Conservation (phyloP, 129 eudicot genomes). For the Solidago caesia region DNA sequence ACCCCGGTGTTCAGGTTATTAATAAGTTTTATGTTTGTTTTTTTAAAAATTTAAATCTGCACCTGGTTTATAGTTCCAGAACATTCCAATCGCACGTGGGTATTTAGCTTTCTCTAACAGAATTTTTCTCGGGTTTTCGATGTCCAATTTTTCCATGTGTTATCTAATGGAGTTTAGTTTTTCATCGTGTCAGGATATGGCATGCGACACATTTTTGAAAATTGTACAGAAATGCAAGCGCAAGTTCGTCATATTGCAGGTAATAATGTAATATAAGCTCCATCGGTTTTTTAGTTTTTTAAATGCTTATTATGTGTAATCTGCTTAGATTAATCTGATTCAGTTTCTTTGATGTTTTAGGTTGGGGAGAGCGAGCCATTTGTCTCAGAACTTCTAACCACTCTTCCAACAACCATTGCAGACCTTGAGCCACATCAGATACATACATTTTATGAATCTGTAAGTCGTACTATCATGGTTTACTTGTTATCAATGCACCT, state of each 20-base stretch:
- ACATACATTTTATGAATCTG: conserved; percentile 93
- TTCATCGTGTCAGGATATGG: conserved; percentile 74
- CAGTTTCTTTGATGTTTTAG: conserved; percentile 40
- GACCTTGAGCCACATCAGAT: conserved; percentile 97
- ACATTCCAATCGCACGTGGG: conserved; percentile 5
- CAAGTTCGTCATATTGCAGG: conserved; percentile 94
- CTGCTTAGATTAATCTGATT: background rate
- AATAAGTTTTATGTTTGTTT: background rate
- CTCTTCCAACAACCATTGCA: conserved; percentile 77
- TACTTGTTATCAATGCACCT: conserved; percentile 3
- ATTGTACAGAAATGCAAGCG: conserved; percentile 99
- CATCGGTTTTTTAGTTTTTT: background rate
- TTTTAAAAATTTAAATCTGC: conserved; percentile 4
- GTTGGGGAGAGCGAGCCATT: conserved; percentile 97
- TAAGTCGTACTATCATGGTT: conserved; percentile 38
- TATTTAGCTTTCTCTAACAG: background rate
- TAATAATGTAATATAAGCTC: conserved; percentile 46
- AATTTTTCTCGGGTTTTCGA: conserved; percentile 1
- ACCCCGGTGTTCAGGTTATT: conserved; percentile 97
- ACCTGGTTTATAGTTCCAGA: conserved; percentile 9
- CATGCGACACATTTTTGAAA: conserved; percentile 95
- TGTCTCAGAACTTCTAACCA: conserved; percentile 86
- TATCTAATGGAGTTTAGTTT: background rate
- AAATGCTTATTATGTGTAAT: background rate
- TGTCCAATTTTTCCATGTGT: background rate